phyloP scores from a whole-genome alignment of 2,329 filamentous ascomycete species.

The Stemphylium vesicarium region DNA sequence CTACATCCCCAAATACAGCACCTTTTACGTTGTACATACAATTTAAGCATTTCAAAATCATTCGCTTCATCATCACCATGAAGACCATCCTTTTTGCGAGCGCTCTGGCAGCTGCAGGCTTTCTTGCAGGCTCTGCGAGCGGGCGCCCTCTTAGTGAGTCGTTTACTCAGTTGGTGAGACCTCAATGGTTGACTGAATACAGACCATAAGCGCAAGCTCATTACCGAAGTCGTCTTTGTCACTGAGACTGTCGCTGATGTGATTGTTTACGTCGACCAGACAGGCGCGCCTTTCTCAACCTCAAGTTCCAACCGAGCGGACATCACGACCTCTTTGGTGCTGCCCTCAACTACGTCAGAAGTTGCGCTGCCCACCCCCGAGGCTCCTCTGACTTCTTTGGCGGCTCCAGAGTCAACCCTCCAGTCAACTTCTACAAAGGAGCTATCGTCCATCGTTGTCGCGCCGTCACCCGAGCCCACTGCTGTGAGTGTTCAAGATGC shows the following conservation, averaged over 20 bases:
- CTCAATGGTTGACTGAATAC: constrained; percentile 14
- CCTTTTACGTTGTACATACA: constrained; percentile 26
- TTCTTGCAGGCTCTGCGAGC: constrained; percentile 51
- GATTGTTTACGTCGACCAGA: constrained; percentile 42
- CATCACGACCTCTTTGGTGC: constrained; percentile 5
- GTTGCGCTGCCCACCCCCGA: not conserved
- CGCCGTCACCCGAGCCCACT: constrained; percentile 15
- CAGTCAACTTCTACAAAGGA: not conserved
- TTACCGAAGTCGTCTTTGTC: constrained; percentile 41
- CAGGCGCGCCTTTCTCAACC: constrained; percentile 37
- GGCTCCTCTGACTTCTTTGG: constrained; percentile 7
- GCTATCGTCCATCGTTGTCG: constrained; percentile 8
- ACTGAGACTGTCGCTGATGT: constrained; percentile 40
- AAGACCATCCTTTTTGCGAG: constrained; percentile 51
- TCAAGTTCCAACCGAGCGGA: constrained; percentile 21
- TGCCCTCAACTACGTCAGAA: not conserved
- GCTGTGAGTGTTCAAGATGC: constrained; percentile 6
- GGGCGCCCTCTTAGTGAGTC: constrained; percentile 52
- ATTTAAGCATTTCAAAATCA: constrained; percentile 37
- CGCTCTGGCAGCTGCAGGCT: constrained; percentile 38
- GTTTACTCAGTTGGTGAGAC: not conserved
- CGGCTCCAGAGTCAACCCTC: constrained; percentile 10
- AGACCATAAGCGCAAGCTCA: constrained; percentile 41
- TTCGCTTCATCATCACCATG: constrained; percentile 51
- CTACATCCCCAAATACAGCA: constrained; percentile 16